Evolutionary conservation across 1,284 basidiomycete genomes (phyloP).

Genomic region (Meripilus lineatus): DNA sequence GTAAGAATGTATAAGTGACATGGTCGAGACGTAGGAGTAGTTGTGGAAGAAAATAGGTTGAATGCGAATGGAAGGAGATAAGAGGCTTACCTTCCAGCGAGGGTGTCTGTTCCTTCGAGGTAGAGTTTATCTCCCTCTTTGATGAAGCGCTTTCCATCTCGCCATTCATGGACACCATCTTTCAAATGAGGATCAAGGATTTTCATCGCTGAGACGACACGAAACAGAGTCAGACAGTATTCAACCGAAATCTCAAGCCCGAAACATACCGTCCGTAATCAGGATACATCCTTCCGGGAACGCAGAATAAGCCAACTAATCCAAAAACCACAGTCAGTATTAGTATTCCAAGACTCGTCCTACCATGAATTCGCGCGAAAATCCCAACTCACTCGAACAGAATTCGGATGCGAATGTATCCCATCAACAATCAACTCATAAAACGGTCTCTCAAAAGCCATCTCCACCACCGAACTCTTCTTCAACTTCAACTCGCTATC

Average conservation of each 20-base stretch:
- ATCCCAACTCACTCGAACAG: conserved; percentile 61
- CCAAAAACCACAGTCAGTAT: conserved; percentile 5
- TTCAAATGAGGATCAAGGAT: conserved; percentile 81
- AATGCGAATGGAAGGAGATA: conserved; percentile 11
- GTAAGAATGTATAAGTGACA: conserved; percentile 7
- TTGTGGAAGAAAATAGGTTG: neutral
- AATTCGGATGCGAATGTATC: conserved; percentile 87
- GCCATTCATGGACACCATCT: conserved; percentile 86
- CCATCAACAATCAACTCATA: conserved; percentile 91
- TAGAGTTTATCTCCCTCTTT: conserved; percentile 81
- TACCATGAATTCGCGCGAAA: conserved; percentile 1
- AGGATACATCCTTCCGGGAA: conserved; percentile 83
- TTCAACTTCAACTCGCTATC: conserved; percentile 23
- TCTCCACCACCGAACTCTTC: conserved; percentile 31
- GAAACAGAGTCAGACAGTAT: conserved; percentile 1
- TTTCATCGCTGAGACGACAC: conserved; percentile 59
- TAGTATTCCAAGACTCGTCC: neutral
- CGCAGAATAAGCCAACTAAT: conserved; percentile 76
- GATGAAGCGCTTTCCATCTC: conserved; percentile 70
- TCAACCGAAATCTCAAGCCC: neutral
- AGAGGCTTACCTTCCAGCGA: conserved; percentile 69
- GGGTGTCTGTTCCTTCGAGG: conserved; percentile 79
- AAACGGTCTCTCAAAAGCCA: conserved; percentile 67
- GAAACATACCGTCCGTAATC: conserved; percentile 73
- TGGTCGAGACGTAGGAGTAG: conserved; percentile 14